Base-by-base conservation (phyloP, 2,329 filamentous ascomycete genomes). In the Claviceps sp. region DNA sequence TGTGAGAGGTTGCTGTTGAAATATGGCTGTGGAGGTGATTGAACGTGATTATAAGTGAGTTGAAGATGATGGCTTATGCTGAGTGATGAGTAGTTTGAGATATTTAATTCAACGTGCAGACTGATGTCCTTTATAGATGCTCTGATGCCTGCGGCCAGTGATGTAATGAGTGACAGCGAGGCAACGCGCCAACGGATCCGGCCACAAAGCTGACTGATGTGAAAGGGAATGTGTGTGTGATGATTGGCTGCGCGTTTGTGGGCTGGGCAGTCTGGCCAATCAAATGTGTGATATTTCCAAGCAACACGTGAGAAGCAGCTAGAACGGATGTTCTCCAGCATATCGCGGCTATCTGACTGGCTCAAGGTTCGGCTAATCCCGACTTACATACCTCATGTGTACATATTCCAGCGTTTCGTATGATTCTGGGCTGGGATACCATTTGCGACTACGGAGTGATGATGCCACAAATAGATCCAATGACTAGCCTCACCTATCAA, bases 291-390 rank as follows among this genome's bases (percentile, higher is more conserved):
- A 22, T 17, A 47, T 51, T 51, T 51, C 50, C 50, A 51, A 51
- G 44, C 50, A 51, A 13, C 10, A 8, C 30, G 39, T 46, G 42
- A 30, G 14, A 34, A 34, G 14, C 22, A 42, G 40, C 38, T 11
- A 24, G 37, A 6, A 47, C 8, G 26, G 44, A 87, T 59, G 65
- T 82, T 19, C 17, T 11, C 5, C 19, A 17, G 8, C 6, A 4
- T 16, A 8, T 40, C 38, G 38, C 11, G 38, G 13, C 38, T 40
- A 5, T 14, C 38, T 40, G 24, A 24, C 5, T 24, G 24, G 24
- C 24, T 24, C 24, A 24, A 24, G 24, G 5, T 24, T 34, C 30
- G 30, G 30, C 30, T 4, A 34, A 2, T 34, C 10, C 30, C 30
- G 30, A 34, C 30, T 34, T 11, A 34, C 26, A 24, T 24, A 24